phyloP scores from a whole-genome alignment of 495 filamentous ascomycete genomes.

The Elaphomyces granulatus region DNA sequence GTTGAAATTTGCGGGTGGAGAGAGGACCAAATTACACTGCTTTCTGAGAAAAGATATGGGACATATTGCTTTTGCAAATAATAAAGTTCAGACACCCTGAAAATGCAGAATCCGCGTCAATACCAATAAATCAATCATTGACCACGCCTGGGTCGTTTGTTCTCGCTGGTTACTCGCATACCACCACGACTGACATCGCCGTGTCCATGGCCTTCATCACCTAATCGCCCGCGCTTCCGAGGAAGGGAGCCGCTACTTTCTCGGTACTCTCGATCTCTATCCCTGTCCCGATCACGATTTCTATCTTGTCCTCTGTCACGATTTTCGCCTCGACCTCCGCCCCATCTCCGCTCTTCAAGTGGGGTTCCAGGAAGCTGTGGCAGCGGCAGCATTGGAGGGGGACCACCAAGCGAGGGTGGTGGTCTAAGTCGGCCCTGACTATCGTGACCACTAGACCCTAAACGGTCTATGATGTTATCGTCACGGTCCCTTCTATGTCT shows the following conservation, averaged over 20 bases:
- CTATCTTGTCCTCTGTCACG: conserved; percentile 30
- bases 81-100: too few species aligned
- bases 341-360: conserved; percentile 27
- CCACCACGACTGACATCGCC: conserved; percentile 19
- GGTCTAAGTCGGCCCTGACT: conserved; percentile 29
- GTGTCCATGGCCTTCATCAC: conserved; percentile 18
- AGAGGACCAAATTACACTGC: too few species aligned
- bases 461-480: conserved; percentile 15
- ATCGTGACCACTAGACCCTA: conserved; percentile 13
- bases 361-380: conserved; percentile 9
- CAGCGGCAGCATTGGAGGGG: conserved; percentile 21
- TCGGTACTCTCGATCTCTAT: conserved; percentile 1
- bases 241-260: conserved; percentile 12
- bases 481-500: conserved; percentile 29
- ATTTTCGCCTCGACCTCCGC: conserved; percentile 23
- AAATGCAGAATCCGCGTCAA: too few species aligned
- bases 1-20: too few species aligned
- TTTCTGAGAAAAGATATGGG: too few species aligned
- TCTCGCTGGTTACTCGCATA: conserved; percentile 27
- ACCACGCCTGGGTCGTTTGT: conserved; percentile 32
- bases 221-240: conserved; percentile 28
- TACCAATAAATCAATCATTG: too few species aligned
- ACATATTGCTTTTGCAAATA: too few species aligned
- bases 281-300: conserved; percentile 14
- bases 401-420: conserved; percentile 24